These are phyloP conservation scores for Silene latifolia DNA, from an alignment of 148 eudicot genomes.

Conservation along the genomic window DNA sequence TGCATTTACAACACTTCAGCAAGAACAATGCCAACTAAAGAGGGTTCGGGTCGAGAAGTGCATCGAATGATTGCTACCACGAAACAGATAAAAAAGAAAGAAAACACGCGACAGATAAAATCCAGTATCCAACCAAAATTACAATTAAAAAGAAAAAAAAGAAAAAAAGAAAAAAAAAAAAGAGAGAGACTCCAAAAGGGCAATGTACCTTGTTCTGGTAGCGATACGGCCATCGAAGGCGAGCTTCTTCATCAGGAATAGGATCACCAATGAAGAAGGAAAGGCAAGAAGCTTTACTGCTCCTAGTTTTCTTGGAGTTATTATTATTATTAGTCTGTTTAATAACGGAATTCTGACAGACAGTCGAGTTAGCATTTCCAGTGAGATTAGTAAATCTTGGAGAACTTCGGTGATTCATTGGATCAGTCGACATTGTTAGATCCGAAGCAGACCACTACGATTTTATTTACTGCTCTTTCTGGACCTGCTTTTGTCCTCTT, in stretches of 20 bases:
- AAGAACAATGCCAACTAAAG: no score
- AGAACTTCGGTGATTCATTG: slow-evolving; percentile 11
- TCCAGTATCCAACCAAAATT: no score
- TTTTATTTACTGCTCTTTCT: neutral
- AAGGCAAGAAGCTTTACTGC: neutral
- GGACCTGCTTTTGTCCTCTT: no score
- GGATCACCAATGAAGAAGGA: slow-evolving; percentile 46
- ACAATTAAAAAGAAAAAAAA: no score
- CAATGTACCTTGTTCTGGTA: slow-evolving; percentile 34
- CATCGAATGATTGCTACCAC: no score
- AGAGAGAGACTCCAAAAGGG: neutral
- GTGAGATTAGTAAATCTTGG: slow-evolving; percentile 20
- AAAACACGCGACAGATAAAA: no score
- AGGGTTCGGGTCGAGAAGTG: no score
- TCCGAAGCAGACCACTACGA: slow-evolving; percentile 6
- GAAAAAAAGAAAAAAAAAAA: no score
- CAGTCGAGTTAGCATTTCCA: slow-evolving; percentile 5
- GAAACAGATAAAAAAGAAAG: no score
- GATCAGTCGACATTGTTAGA: slow-evolving; percentile 22
- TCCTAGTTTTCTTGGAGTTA: neutral
- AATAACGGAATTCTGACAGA: neutral
- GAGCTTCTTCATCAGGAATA: slow-evolving; percentile 38
- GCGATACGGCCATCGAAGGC: slow-evolving; percentile 46
- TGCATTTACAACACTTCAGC: no score
- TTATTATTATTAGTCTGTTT: no score